Evolutionary conservation across 2,329 filamentous ascomycete genomes (phyloP).

Genomic region (Stenocarpella maydis): DNA sequence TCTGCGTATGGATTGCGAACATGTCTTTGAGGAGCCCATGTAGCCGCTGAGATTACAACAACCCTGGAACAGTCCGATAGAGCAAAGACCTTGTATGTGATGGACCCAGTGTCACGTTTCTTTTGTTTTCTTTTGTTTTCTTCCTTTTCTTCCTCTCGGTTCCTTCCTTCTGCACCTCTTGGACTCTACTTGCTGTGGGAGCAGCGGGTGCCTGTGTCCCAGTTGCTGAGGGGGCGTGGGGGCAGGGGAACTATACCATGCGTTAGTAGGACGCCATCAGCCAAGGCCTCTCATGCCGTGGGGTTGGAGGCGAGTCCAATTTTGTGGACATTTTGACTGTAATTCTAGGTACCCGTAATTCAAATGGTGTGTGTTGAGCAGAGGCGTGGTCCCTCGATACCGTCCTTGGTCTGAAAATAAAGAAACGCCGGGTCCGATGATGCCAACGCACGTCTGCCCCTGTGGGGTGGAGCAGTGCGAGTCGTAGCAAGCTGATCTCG

Average conservation of each 20-base stretch:
- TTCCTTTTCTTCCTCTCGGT: too few relatives aligned
- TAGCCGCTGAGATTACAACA: background rate
- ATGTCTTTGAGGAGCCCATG: slow-evolving; percentile 30
- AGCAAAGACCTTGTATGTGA: background rate
- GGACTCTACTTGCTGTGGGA: background rate
- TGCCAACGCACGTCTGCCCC: background rate
- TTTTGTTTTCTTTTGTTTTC: background rate
- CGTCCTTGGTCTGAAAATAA: background rate
- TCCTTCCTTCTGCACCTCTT: background rate
- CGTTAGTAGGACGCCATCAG: background rate
- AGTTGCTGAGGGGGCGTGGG: background rate
- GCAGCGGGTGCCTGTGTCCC: background rate
- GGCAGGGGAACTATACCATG: background rate
- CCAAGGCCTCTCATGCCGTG: too few relatives aligned
- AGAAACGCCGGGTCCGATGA: too few relatives aligned
- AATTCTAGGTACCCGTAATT: background rate
- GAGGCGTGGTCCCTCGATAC: background rate
- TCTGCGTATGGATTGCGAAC: slow-evolving; percentile 48
- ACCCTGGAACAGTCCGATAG: background rate
- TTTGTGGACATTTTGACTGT: too few relatives aligned
- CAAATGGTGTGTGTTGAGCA: background rate
- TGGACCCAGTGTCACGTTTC: background rate
- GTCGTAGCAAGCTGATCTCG: too few relatives aligned
- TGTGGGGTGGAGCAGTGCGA: background rate
- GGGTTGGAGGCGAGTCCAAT: background rate